Percentiles rank a stretch among this genome's conserved stretches.
phyloP scores from a whole-genome alignment of 2,329 filamentous ascomycete species.

The Xylaria sp. region DNA sequence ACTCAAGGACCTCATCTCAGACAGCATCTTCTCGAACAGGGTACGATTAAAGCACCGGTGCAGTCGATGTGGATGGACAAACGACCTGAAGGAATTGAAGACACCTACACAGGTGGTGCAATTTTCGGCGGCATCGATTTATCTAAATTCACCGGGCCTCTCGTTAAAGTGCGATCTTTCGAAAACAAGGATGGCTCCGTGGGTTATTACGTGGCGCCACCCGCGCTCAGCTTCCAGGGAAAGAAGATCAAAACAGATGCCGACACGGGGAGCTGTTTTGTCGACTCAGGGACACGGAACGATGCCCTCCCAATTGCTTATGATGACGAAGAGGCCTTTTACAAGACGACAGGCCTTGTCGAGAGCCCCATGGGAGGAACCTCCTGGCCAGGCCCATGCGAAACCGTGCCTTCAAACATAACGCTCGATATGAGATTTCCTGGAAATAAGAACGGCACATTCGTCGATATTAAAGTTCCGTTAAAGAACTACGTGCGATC shows the following conservation, averaged over 20 bases:
- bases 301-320: constrained; percentile 41
- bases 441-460: constrained; percentile 38
- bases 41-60: constrained; percentile 44
- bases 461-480: constrained; percentile 46
- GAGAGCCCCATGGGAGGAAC: constrained; percentile 31
- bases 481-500: constrained; percentile 48
- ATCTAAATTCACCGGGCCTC: constrained; percentile 48
- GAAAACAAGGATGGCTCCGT: constrained; percentile 9
- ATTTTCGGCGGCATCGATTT: constrained; percentile 50
- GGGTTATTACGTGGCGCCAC: constrained; percentile 41
- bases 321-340: constrained; percentile 33
- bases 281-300: constrained; percentile 48
- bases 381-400: constrained; percentile 46
- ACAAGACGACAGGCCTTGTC: constrained; percentile 36
- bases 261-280: constrained; percentile 39
- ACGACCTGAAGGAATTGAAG: constrained; percentile 37
- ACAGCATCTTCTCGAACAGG: constrained; percentile 47
- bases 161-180: constrained; percentile 45
- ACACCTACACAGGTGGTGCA: constrained; percentile 45
- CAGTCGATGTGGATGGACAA: constrained; percentile 51
- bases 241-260: constrained; percentile 31
- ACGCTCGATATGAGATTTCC: constrained; percentile 45
- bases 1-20: constrained; percentile 47
- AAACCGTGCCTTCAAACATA: constrained; percentile 44
- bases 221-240: constrained; percentile 41